Evolutionary conservation across 2,329 filamentous ascomycete genomes (phyloP), one percentile per base, ranked within the genome.

Genomic region (Intubia oerlemansii): DNA sequence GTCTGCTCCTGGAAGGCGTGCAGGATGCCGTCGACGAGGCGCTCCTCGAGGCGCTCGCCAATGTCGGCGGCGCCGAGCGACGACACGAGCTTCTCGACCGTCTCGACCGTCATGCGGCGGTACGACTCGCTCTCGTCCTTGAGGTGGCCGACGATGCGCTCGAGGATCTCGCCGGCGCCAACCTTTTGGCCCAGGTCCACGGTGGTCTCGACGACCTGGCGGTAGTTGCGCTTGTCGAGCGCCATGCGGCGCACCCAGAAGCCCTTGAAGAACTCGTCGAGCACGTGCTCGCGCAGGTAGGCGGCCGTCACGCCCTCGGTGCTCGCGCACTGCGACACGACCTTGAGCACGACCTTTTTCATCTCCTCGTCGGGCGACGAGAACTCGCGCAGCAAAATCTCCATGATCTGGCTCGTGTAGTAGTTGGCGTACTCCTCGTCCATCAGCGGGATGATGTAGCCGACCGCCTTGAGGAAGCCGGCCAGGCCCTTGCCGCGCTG

Each of bases 371-470:
- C 88, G 0, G 88, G 88, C 1, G 85, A 93, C 6, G 82, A 78
- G 44, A 98, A 98, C 47, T 98, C 88, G 42, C 88, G 72, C 17
- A 95, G 67, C 10, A 98, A 57, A 43, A 95, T 95, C 50, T 95
- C 88, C 85, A 98, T 95, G 43, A 98, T 93, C 50, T 98, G 84
- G 40, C 73, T 80, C 7, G 88, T 95, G 46, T 98, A 98, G 55
- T 98, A 98, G 48, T 93, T 95, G 52, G 88, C 85, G 49, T 93
- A 95, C 46, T 98, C 88, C 52, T 98, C 88, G 54, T 98, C 88
- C 88, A 98, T 98, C 29, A 98, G 66, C 5, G 88, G 88, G 37
- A 98, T 95, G 45, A 98, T 92, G 49, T 88, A 95, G 16, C 88
- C 88, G 24, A 98, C 85, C 26, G 88, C 88, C 54, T 98, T 98